Conservation (phyloP, 169 alveolate genomes). For the Eimeria brunetti region DNA sequence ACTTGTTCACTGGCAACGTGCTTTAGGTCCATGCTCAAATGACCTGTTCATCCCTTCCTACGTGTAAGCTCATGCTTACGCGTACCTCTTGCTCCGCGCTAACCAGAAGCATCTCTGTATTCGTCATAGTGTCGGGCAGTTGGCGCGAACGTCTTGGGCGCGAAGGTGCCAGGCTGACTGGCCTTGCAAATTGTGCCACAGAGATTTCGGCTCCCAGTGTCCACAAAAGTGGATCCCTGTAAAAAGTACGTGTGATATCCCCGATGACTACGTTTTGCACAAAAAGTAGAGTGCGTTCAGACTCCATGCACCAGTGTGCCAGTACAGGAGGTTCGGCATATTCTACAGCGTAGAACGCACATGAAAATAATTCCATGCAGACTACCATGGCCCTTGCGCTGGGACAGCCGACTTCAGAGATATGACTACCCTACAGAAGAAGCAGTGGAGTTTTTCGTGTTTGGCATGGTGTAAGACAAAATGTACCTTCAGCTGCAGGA, state of each 20-base stretch:
- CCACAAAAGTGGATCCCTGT: constrained; percentile 55
- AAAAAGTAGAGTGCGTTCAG: neutral
- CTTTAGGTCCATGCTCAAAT: constrained; percentile 40
- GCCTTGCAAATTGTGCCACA: constrained; percentile 59
- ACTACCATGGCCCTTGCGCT: constrained; percentile 67
- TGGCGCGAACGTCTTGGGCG: constrained; percentile 52
- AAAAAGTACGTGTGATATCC: neutral
- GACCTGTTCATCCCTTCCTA: constrained; percentile 68
- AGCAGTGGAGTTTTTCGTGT: constrained; percentile 54
- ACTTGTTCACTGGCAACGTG: neutral
- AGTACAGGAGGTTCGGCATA: constrained; percentile 17
- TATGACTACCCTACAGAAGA: constrained; percentile 61
- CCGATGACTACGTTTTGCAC: neutral
- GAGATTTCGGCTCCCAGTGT: constrained; percentile 58
- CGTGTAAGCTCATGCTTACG: constrained; percentile 25
- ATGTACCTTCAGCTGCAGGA: neutral
- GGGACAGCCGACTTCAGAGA: constrained; percentile 58
- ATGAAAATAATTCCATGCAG: neutral
- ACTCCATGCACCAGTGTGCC: constrained; percentile 35
- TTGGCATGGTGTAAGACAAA: constrained; percentile 57
- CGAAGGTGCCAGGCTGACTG: constrained; percentile 60
- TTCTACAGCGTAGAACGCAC: neutral
- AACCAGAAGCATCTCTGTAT: neutral
- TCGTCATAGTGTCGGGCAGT: constrained; percentile 12
- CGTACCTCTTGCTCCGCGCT: neutral